These are phyloP conservation scores for Poterioochromonas sp. DNA, from an alignment of 352 stramenopile genomes.

Conservation along the genomic window DNA sequence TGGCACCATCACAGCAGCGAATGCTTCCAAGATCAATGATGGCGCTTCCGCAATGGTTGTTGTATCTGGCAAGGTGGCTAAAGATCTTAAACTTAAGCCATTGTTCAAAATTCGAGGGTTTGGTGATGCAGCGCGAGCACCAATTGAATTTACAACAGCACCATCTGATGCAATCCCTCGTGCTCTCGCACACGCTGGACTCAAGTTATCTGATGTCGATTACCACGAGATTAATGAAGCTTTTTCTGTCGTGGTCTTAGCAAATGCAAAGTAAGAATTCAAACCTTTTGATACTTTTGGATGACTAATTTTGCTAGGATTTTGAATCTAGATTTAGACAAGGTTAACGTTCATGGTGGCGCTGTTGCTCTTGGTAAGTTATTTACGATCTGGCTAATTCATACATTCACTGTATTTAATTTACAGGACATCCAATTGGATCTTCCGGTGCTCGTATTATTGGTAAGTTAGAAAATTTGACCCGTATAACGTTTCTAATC, in stretches of 20 bases:
- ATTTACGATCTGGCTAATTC: too few relatives aligned
- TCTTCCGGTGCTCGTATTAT: slow-evolving; percentile 57
- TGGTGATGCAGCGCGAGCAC: slow-evolving; percentile 67
- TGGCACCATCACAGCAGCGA: slow-evolving; percentile 90
- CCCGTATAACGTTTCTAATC: slow-evolving; percentile 50
- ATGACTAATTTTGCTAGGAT: neutral
- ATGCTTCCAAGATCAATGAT: slow-evolving; percentile 93
- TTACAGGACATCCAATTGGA: slow-evolving; percentile 77
- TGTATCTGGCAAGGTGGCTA: slow-evolving; percentile 78
- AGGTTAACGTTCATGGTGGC: slow-evolving; percentile 92
- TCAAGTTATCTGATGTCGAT: slow-evolving; percentile 83
- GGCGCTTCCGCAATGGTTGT: slow-evolving; percentile 87
- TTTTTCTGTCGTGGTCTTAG: slow-evolving; percentile 90
- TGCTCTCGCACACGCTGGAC: slow-evolving; percentile 74
- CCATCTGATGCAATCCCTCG: slow-evolving; percentile 85
- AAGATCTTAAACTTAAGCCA: slow-evolving; percentile 59
- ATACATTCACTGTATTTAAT: too few relatives aligned
- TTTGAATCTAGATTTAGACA: slow-evolving; percentile 76
- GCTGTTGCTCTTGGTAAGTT: slow-evolving; percentile 67
- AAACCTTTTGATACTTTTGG: neutral
- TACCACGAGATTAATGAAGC: slow-evolving; percentile 99
- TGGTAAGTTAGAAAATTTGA: slow-evolving; percentile 65
- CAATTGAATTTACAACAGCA: slow-evolving; percentile 89
- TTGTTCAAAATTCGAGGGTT: slow-evolving; percentile 59
- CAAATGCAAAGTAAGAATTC: slow-evolving; percentile 63